These are phyloP conservation scores for Leptographium lundbergii DNA, from an alignment of 2,329 filamentous ascomycete species.

Conservation along the genomic window DNA sequence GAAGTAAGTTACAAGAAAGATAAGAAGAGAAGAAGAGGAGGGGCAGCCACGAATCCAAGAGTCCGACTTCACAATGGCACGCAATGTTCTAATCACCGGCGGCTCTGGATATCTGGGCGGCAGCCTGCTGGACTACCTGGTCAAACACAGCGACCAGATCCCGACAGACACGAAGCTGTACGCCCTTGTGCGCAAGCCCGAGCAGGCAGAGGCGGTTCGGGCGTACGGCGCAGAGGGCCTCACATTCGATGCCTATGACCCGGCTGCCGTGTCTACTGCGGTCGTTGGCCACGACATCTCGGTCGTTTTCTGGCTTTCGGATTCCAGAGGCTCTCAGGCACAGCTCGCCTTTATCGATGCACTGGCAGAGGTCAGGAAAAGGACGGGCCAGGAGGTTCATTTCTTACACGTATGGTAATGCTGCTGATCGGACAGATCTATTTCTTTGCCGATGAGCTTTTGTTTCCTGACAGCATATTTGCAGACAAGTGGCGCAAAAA, in stretches of 20 bases:
- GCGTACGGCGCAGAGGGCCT: slow-evolving; percentile 30
- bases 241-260: slow-evolving; percentile 24
- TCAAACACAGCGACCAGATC: slow-evolving; percentile 19
- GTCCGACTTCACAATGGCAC: not conserved
- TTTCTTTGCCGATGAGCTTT: not conserved
- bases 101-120: slow-evolving; percentile 41
- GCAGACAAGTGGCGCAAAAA: slow-evolving; percentile 37
- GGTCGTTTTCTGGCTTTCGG: slow-evolving; percentile 35
- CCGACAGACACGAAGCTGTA: slow-evolving; percentile 29
- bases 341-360: slow-evolving; percentile 32
- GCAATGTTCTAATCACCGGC: slow-evolving; percentile 32
- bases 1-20: not conserved
- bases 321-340: slow-evolving; percentile 20
- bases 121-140: slow-evolving; percentile 28
- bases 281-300: slow-evolving; percentile 31
- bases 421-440: too few species aligned
- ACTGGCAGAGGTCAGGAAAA: slow-evolving; percentile 27
- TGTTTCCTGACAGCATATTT: not conserved
- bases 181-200: slow-evolving; percentile 31
- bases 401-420: slow-evolving; percentile 23
- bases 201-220: slow-evolving; percentile 30
- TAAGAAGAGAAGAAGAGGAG: not conserved
- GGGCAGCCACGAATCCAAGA: too few species aligned
- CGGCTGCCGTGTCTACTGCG: slow-evolving; percentile 19
- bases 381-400: slow-evolving; percentile 28